These are phyloP conservation scores for Biancaea sappan DNA, from an alignment of 306 rosid species.

Conservation along the genomic window DNA sequence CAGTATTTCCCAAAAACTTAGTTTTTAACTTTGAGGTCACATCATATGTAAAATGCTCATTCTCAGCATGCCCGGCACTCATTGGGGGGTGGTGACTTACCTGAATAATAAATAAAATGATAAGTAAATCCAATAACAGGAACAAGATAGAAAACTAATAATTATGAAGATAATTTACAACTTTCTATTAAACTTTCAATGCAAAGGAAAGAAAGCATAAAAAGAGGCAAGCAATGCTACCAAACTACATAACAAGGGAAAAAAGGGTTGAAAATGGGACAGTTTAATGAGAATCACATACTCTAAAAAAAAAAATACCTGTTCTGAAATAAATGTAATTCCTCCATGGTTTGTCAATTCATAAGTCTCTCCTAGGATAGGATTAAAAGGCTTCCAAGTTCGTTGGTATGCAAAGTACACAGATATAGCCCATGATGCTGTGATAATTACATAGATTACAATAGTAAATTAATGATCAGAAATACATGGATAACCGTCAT, in stretches of 20 bases:
- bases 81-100: constrained; percentile 84
- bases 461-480: background rate
- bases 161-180: background rate
- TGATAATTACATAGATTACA: constrained; percentile 16
- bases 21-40: constrained; percentile 79
- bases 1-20: constrained; percentile 68
- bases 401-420: constrained; percentile 73
- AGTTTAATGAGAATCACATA: constrained; percentile 12
- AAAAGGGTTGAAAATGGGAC: background rate
- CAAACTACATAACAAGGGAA: background rate
- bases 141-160: background rate
- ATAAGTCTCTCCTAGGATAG: constrained; percentile 81
- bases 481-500: background rate
- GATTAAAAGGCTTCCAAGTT: constrained; percentile 87
- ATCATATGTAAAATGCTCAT: constrained; percentile 68
- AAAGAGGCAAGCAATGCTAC: background rate
- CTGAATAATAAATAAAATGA: constrained; percentile 31
- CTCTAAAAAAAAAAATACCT: constrained; percentile 55
- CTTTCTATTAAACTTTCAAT: background rate
- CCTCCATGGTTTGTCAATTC: constrained; percentile 68
- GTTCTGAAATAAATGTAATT: constrained; percentile 65
- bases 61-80: constrained; percentile 79
- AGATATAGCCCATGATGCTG: constrained; percentile 78
- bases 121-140: background rate
- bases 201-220: background rate